Percentiles rank a stretch among this genome's conserved stretches.
phyloP scores from a whole-genome alignment of 75 land plant genomes.

The Isoetes taiwanensis region DNA sequence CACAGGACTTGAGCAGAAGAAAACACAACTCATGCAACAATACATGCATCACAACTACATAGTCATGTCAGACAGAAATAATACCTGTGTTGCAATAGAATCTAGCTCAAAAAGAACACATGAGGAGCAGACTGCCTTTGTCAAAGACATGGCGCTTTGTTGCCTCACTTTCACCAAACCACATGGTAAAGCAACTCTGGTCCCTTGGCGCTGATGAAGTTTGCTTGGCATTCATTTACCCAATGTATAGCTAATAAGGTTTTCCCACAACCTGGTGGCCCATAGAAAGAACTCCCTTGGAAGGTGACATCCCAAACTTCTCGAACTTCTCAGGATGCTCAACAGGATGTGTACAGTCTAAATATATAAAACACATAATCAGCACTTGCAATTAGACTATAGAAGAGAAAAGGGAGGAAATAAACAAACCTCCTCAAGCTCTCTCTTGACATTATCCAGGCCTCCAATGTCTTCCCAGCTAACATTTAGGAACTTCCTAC shows the following conservation, averaged over 20 bases:
- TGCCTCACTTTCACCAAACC: slow-evolving; percentile 7
- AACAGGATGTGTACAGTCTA: slow-evolving; percentile 22
- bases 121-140: slow-evolving; percentile 7
- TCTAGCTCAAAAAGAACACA: slow-evolving; percentile 9
- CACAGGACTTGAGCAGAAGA: not conserved
- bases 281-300: slow-evolving; percentile 23
- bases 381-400: not conserved
- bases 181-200: slow-evolving; percentile 6
- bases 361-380: slow-evolving; percentile 7
- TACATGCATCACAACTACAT: not conserved
- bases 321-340: slow-evolving; percentile 29
- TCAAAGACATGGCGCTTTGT: not conserved
- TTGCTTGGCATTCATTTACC: slow-evolving; percentile 4
- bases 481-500: slow-evolving; percentile 14
- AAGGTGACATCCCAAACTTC: slow-evolving; percentile 25
- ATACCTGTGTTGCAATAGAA: slow-evolving; percentile 10
- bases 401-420: not conserved
- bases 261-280: slow-evolving; percentile 5
- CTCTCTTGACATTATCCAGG: slow-evolving; percentile 1
- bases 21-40: not conserved
- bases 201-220: slow-evolving; percentile 5
- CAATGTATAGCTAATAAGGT: not conserved
- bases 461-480: slow-evolving; percentile 6
- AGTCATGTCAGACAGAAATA: not conserved
- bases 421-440: not conserved